Evolutionary conservation across 345 rosid species (phyloP).

Genomic region (Citrus mangshanensis): DNA sequence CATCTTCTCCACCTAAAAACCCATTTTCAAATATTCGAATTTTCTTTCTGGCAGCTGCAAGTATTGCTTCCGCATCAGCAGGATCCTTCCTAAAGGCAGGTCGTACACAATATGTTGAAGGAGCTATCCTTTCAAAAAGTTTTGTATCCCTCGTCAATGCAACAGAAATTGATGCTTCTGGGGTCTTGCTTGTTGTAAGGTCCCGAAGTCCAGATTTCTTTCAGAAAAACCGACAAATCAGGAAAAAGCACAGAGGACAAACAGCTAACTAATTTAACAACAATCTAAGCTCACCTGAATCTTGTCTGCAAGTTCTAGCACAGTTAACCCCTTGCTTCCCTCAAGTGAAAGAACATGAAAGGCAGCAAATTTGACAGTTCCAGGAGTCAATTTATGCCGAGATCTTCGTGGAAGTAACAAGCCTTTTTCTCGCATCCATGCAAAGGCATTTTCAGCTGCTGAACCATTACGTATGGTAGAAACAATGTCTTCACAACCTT

Average conservation of each 20-base stretch:
- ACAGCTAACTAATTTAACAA: constrained; percentile 3
- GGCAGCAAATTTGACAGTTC: constrained; percentile 99
- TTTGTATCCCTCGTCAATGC: constrained; percentile 98
- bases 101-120: constrained; percentile 95
- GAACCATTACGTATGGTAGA: constrained; percentile 91
- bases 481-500: constrained; percentile 65
- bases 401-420: constrained; percentile 83
- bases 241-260: neutral
- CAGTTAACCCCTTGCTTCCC: constrained; percentile 91
- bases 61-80: constrained; percentile 85
- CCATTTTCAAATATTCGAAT: constrained; percentile 93
- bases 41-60: constrained; percentile 87
- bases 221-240: constrained; percentile 12
- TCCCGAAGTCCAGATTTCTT: constrained; percentile 99
- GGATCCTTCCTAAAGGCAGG: constrained; percentile 94
- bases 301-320: constrained; percentile 92
- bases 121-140: constrained; percentile 99
- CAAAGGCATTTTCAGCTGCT: constrained; percentile 95
- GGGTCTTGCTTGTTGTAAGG: constrained; percentile 95
- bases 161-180: constrained; percentile 99
- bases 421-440: constrained; percentile 92
- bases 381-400: constrained; percentile 98
- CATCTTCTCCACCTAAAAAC: constrained; percentile 75
- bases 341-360: constrained; percentile 98
- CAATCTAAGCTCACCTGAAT: constrained; percentile 65